phyloP scores from a whole-genome alignment of 305 asterid genomes.

The Fraxinus albicans region DNA sequence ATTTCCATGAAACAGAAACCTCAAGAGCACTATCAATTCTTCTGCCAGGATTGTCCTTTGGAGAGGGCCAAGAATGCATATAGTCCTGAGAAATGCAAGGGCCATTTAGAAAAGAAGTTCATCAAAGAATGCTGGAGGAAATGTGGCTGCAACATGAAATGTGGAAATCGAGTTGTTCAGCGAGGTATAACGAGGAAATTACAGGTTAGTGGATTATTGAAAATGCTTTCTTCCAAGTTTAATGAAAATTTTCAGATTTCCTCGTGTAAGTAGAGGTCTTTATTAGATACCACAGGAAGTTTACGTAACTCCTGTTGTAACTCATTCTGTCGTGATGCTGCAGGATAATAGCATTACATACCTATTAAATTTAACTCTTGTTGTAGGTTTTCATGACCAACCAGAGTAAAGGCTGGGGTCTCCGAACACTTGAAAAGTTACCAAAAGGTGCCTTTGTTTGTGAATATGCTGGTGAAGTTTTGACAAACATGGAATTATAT shows the following conservation, averaged over 20 bases:
- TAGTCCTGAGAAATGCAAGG: conserved; percentile 54
- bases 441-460: conserved; percentile 56
- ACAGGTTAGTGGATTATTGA: conserved; percentile 52
- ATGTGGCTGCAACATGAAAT: conserved; percentile 71
- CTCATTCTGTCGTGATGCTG: background rate
- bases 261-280: background rate
- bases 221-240: background rate
- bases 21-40: conserved; percentile 29
- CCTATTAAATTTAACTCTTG: background rate
- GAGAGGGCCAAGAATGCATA: conserved; percentile 56
- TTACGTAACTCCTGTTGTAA: background rate
- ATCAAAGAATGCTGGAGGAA: conserved; percentile 86
- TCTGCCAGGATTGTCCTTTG: conserved; percentile 71
- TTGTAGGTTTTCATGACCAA: conserved; percentile 41
- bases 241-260: background rate
- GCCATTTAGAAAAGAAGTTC: conserved; percentile 60
- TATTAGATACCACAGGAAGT: background rate
- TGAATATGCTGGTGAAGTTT: conserved; percentile 67
- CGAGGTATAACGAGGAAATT: conserved; percentile 63
- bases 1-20: conserved; percentile 41
- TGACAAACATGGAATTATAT: conserved; percentile 73
- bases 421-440: conserved; percentile 53
- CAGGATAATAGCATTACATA: background rate
- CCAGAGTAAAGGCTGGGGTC: conserved; percentile 55
- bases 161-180: conserved; percentile 82